phyloP scores from a whole-genome alignment of 257 asterid genomes.

The Nemophila menziesii region DNA sequence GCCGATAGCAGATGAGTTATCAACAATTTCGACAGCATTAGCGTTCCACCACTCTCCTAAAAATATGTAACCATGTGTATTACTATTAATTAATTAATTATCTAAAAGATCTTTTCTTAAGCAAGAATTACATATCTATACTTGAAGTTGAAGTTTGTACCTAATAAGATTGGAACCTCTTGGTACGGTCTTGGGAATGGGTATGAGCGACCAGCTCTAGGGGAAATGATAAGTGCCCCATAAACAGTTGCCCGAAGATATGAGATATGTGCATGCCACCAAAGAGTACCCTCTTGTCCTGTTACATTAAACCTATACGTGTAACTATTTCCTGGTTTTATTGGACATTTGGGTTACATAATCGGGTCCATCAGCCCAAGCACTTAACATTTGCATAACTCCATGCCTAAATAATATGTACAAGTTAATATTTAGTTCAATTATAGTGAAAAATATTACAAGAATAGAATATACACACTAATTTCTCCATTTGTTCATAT shows the following conservation, averaged over 20 bases:
- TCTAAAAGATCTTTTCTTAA: no score
- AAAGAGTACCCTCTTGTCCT: background rate
- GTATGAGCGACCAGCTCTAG: background rate
- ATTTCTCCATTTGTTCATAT: no score
- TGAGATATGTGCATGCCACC: background rate
- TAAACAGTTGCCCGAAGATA: background rate
- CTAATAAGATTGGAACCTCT: background rate
- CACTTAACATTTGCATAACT: conserved; percentile 10
- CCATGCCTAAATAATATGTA: conserved; percentile 14
- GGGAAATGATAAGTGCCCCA: background rate
- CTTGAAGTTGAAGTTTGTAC: background rate
- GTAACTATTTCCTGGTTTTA: background rate
- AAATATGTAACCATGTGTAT: background rate
- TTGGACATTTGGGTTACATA: conserved; percentile 14
- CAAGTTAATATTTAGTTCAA: background rate
- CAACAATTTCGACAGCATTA: conserved; percentile 33
- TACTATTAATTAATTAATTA: background rate
- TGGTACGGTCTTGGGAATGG: background rate
- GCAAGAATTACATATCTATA: no score
- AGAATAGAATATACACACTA: background rate
- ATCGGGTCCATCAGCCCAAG: conserved; percentile 19
- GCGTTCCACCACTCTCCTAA: conserved; percentile 56
- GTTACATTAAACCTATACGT: background rate
- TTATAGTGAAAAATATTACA: background rate
- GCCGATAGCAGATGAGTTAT: conserved; percentile 26